Evolutionary conservation across 345 rosid species (phyloP).

Genomic region (Excoecaria cochinchinensis): DNA sequence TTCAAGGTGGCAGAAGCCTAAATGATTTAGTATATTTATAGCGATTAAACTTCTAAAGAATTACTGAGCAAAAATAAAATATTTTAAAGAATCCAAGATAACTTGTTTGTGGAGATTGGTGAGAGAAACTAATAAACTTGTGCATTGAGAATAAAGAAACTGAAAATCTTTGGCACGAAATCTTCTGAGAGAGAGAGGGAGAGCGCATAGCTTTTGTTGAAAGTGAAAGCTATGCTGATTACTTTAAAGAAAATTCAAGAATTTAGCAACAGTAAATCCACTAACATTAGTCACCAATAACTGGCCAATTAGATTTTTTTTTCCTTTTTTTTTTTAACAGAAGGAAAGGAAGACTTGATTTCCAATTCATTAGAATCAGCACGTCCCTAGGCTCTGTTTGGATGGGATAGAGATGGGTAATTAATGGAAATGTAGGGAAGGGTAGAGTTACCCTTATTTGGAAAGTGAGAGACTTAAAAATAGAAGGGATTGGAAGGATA

Average conservation of each 20-base stretch:
- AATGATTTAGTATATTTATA: neutral
- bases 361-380: too few species aligned
- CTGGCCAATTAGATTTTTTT: too few species aligned
- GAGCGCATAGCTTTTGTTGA: conserved; percentile 17
- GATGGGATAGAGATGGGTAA: too few species aligned
- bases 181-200: neutral
- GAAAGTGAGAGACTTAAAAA: too few species aligned
- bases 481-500: too few species aligned
- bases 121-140: neutral
- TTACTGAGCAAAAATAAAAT: too few species aligned
- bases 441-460: too few species aligned
- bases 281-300: neutral
- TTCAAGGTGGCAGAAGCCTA: neutral
- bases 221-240: conserved; percentile 16
- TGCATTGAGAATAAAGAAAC: neutral
- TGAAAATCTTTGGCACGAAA: conserved; percentile 13
- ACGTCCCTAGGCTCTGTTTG: too few species aligned
- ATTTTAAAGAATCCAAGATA: conserved; percentile 30
- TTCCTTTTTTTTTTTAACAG: too few species aligned
- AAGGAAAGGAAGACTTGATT: too few species aligned
- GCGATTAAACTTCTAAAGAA: neutral
- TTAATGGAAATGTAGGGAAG: too few species aligned
- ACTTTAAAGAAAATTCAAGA: conserved; percentile 25
- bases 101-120: conserved; percentile 34
- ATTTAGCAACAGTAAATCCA: conserved; percentile 3